phyloP scores from a whole-genome alignment of 805 yeast species.

The Candida silvatica region DNA sequence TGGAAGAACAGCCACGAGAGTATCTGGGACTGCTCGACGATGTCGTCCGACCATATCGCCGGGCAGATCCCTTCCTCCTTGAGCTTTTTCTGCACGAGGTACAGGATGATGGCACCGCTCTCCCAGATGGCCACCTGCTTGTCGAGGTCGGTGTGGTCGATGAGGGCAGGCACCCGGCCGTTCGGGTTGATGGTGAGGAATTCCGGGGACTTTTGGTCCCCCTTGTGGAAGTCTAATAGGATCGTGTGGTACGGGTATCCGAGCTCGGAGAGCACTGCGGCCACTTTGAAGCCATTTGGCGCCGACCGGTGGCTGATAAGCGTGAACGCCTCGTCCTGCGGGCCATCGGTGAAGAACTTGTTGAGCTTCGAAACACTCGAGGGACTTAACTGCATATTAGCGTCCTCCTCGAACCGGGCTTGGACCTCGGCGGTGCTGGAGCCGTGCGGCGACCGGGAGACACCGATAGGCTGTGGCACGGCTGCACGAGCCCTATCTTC shows the following conservation, averaged over 20 bases:
- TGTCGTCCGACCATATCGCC: slow-evolving; percentile 66
- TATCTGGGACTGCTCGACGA: slow-evolving; percentile 76
- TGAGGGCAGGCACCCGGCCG: slow-evolving; percentile 90
- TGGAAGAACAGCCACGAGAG: slow-evolving; percentile 89
- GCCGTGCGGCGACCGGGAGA: background rate
- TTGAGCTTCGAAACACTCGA: slow-evolving; percentile 52
- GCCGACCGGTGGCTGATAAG: slow-evolving; percentile 79
- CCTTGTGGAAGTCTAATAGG: slow-evolving; percentile 75
- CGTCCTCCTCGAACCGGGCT: slow-evolving; percentile 1
- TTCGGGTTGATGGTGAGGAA: slow-evolving; percentile 92
- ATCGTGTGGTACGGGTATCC: slow-evolving; percentile 73
- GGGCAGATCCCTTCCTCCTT: slow-evolving; percentile 61
- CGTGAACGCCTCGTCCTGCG: slow-evolving; percentile 77
- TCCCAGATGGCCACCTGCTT: slow-evolving; percentile 88
- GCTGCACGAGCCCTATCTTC: too few species aligned
- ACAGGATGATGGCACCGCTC: slow-evolving; percentile 84
- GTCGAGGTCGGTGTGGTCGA: slow-evolving; percentile 62
- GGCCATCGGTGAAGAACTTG: slow-evolving; percentile 53
- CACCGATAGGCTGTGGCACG: background rate
- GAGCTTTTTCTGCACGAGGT: slow-evolving; percentile 61
- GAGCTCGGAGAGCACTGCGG: slow-evolving; percentile 79
- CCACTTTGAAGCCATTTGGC: slow-evolving; percentile 94
- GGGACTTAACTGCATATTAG: slow-evolving; percentile 7
- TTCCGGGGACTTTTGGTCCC: slow-evolving; percentile 91
- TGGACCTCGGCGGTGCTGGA: background rate